These are phyloP conservation scores for Globisporangium ultimum DNA, from an alignment of 352 stramenopile species.

Conservation along the genomic window DNA sequence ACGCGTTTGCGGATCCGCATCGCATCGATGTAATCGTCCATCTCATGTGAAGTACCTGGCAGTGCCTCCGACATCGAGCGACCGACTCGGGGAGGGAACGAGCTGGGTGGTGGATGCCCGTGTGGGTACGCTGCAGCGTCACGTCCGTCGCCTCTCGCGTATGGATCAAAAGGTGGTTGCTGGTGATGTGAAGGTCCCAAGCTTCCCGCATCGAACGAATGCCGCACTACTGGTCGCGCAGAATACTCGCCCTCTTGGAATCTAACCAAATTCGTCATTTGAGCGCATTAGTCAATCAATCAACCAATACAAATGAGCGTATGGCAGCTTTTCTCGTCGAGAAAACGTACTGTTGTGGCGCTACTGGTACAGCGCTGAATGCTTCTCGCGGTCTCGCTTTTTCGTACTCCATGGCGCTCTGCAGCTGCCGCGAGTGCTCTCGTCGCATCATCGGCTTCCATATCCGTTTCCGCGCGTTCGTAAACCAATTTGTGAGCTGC, in stretches of 20 bases:
- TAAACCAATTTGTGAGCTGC: constrained; percentile 91
- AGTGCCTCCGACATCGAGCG: constrained; percentile 71
- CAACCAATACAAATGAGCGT: background rate
- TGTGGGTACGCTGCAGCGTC: constrained; percentile 23
- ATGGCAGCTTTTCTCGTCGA: background rate
- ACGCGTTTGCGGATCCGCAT: constrained; percentile 67
- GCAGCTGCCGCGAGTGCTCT: constrained; percentile 75
- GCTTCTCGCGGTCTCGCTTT: constrained; percentile 34
- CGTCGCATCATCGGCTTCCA: constrained; percentile 89
- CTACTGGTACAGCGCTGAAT: constrained; percentile 18
- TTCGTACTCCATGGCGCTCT: constrained; percentile 71
- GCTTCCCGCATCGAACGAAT: constrained; percentile 72
- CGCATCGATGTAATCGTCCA: constrained; percentile 67
- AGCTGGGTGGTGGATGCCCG: constrained; percentile 9
- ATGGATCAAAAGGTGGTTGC: constrained; percentile 14
- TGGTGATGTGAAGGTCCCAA: constrained; percentile 25
- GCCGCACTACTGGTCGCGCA: constrained; percentile 35
- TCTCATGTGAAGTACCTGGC: constrained; percentile 21
- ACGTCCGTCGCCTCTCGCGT: constrained; percentile 10
- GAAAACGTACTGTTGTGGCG: constrained; percentile 17
- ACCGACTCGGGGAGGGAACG: constrained; percentile 36
- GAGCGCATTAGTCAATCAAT: background rate
- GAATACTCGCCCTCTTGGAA: constrained; percentile 34
- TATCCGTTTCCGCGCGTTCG: constrained; percentile 86
- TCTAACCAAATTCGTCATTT: background rate